Evolutionary conservation across 441 rosid species (phyloP).

Genomic region (Theobroma grandiflorum): DNA sequence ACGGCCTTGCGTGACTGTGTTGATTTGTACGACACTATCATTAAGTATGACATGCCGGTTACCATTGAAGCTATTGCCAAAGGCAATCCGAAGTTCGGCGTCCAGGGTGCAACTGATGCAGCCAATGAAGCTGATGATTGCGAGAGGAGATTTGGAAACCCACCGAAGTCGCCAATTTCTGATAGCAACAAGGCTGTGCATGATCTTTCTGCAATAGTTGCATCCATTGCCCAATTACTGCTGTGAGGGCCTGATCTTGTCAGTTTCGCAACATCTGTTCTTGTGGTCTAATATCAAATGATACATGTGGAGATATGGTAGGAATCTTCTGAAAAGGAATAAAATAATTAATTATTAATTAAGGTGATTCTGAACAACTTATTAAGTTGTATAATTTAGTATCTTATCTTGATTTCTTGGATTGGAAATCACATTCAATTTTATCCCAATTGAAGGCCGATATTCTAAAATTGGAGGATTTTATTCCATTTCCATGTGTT

Average conservation of each 20-base stretch:
- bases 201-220: conserved; percentile 22
- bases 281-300: neutral
- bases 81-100: conserved; percentile 37
- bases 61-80: conserved; percentile 27
- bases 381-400: neutral
- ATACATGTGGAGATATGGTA: neutral
- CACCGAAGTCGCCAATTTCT: conserved; percentile 6
- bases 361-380: no score
- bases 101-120: conserved; percentile 24
- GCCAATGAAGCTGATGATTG: conserved; percentile 30
- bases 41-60: conserved; percentile 30
- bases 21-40: conserved; percentile 26
- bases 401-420: neutral
- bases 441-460: neutral
- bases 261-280: neutral
- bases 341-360: no score
- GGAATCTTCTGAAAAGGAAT: neutral
- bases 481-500: neutral
- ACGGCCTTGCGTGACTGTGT: conserved; percentile 31
- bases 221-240: conserved; percentile 21
- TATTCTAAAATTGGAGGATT: neutral
- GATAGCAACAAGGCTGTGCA: conserved; percentile 26
- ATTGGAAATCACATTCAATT: neutral
- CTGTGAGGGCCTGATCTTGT: neutral
- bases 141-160: conserved; percentile 23